Evolutionary conservation across 345 rosid species (phyloP).

Genomic region (Populus pruinosa): DNA sequence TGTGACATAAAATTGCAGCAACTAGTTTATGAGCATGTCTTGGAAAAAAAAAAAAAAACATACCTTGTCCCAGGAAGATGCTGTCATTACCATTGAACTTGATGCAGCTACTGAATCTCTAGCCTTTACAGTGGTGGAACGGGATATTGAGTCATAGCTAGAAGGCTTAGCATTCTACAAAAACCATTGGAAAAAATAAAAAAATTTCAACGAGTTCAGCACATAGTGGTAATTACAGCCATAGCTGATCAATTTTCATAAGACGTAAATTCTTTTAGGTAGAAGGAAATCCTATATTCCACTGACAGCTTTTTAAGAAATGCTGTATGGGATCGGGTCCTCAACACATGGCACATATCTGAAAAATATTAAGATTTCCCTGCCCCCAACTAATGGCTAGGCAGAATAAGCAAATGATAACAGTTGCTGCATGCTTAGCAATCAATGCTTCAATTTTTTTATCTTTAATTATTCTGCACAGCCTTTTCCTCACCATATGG

Average conservation of each 20-base stretch:
- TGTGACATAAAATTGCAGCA: neutral
- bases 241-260: neutral
- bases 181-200: slow-evolving; percentile 9
- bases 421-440: neutral
- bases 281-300: too few relatives aligned
- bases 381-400: too few relatives aligned
- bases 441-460: too few relatives aligned
- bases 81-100: slow-evolving; percentile 32
- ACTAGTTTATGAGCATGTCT: neutral
- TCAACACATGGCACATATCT: too few relatives aligned
- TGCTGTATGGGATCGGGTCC: too few relatives aligned
- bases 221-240: neutral
- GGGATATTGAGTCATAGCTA: slow-evolving; percentile 58
- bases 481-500: neutral
- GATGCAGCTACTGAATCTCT: slow-evolving; percentile 39
- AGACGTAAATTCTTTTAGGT: too few relatives aligned
- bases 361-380: too few relatives aligned
- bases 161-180: slow-evolving; percentile 56
- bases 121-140: slow-evolving; percentile 38
- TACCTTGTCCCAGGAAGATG: slow-evolving; percentile 81
- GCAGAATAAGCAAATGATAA: too few relatives aligned
- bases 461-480: neutral
- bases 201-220: neutral
- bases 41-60: neutral
- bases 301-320: too few relatives aligned